Conservation (phyloP, 129 eudicot species). For the Flaveria ramosissima region DNA sequence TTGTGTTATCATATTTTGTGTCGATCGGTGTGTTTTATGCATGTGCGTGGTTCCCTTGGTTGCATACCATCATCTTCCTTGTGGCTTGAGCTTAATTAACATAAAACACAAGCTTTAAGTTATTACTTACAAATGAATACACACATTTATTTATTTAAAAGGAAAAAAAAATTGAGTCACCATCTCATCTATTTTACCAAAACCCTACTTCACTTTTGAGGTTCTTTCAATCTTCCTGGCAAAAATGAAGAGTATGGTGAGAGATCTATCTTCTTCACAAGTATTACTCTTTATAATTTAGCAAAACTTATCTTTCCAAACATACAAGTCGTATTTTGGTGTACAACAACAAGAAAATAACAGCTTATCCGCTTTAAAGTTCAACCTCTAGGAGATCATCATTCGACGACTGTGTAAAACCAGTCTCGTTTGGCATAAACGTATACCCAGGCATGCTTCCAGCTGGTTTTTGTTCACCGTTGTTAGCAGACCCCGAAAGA, state of each 20-base stretch:
- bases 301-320: slow-evolving; percentile 42
- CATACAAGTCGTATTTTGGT: slow-evolving; percentile 25
- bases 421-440: slow-evolving; percentile 42
- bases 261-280: slow-evolving; percentile 22
- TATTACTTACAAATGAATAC: no score
- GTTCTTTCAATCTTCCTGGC: slow-evolving; percentile 7
- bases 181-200: slow-evolving; percentile 15
- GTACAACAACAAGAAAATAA: slow-evolving; percentile 21
- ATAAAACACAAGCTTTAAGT: not conserved
- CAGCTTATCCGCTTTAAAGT: slow-evolving; percentile 35
- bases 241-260: slow-evolving; percentile 46
- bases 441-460: slow-evolving; percentile 49
- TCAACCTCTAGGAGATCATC: slow-evolving; percentile 89
- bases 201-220: not conserved
- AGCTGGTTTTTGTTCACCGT: slow-evolving; percentile 40
- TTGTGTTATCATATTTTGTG: no score
- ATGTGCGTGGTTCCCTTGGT: no score
- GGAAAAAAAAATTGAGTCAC: no score
- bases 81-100: not conserved
- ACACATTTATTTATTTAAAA: no score
- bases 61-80: no score
- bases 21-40: no score
- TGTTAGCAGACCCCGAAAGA: slow-evolving; percentile 36
- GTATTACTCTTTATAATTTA: slow-evolving; percentile 31
- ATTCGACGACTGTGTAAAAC: slow-evolving; percentile 40